Percentiles rank a stretch among this genome's conserved stretches.
Evolutionary conservation across 1,284 basidiomycete species (phyloP).

Genomic region (Tilletia caries): DNA sequence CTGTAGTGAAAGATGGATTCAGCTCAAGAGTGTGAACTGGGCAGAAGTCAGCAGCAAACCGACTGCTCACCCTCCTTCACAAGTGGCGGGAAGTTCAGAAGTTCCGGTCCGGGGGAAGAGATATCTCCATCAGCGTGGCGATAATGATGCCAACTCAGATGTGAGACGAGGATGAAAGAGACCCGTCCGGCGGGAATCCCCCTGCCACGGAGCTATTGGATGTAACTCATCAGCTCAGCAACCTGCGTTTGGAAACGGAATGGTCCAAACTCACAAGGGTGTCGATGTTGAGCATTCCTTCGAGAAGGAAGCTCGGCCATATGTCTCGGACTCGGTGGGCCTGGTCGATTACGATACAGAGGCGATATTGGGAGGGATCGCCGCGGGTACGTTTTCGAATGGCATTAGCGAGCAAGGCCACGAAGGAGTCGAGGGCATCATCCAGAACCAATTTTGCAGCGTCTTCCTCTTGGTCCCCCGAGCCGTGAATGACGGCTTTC

Average conservation of each 20-base stretch:
- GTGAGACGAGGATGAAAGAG: slow-evolving; percentile 30
- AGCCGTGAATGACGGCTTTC: slow-evolving; percentile 14
- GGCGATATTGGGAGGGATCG: slow-evolving; percentile 2
- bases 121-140: slow-evolving; percentile 31
- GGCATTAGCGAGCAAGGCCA: neutral
- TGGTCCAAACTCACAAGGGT: slow-evolving; percentile 7
- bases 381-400: neutral
- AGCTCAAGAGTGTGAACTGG: too few species aligned
- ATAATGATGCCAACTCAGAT: slow-evolving; percentile 35
- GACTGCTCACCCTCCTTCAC: slow-evolving; percentile 8
- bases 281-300: slow-evolving; percentile 33
- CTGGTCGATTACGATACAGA: slow-evolving; percentile 36
- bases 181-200: slow-evolving; percentile 25
- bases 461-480: too few species aligned
- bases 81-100: slow-evolving; percentile 32
- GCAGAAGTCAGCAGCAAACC: too few species aligned
- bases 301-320: slow-evolving; percentile 46
- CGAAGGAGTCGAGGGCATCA: neutral
- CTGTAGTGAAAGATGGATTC: too few species aligned
- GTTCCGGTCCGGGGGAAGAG: slow-evolving; percentile 32
- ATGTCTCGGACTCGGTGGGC: slow-evolving; percentile 43
- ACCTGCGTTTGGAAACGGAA: neutral
- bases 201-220: neutral
- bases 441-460: slow-evolving; percentile 2
- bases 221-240: neutral